Base-by-base conservation (phyloP, 2,329 filamentous ascomycete species). In the Fusarium xyrophilum region DNA sequence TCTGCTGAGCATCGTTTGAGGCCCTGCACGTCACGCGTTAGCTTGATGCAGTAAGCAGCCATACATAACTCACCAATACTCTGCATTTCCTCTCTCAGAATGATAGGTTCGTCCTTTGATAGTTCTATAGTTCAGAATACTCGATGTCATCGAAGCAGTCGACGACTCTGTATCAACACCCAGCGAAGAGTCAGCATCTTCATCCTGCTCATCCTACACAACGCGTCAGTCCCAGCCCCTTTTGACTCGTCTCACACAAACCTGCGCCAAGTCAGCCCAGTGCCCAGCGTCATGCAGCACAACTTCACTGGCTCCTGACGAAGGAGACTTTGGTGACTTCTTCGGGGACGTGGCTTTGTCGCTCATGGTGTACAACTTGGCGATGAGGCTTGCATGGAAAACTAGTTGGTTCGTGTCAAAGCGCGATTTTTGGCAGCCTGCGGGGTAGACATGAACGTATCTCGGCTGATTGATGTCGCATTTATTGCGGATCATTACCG, bases 241-340 rank as follows among this genome's bases (percentile, higher is more conserved):
- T 10, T 11, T 5, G 9, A 11, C 12, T 4, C 4, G 3, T 25
- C 7, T 2, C 3, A 11, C 5, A 30, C 28, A 4, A 30, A 53
- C 61, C 7, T 64, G 39, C 0, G 53, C 60, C 23, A 64, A 4
- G 0, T 35, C 25, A 1, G 53, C 61, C 61, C 61, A 64, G 11
- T 64, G 61, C 2, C 51, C 61, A n/a, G 27, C 61, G 9, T 36
- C 46, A 3, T 64, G 61, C 3, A 64, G 46, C 14, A 17, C 44
- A 4, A 62, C 35, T 2, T 47, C 25, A 47, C 60, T 32, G 1
- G 30, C 60, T 14, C 30, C 33, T 17, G 39, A 32, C 1, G 60
- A 56, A 7, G 60, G 57, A 17, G 60, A 63, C 15, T n/a, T 48
- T 7, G 60, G 59, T 14, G 60, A 63, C 28, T 19, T 42, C 12